Evolutionary conservation across 495 filamentous ascomycete species (phyloP), one percentile per base, ranked within the genome.

Genomic region (Cryomyces minteri): DNA sequence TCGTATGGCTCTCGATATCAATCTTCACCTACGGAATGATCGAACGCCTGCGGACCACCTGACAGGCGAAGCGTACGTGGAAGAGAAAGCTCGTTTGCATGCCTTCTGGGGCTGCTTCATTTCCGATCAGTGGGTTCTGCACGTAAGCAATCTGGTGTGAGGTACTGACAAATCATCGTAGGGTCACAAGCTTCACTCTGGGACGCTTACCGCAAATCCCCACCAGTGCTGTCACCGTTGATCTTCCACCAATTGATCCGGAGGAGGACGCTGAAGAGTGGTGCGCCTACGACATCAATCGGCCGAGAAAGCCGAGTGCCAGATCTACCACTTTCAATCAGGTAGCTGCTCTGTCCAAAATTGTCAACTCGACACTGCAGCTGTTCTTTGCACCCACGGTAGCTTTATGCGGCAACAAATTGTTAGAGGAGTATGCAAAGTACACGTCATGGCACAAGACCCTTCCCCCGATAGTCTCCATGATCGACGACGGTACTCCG

Each of bases 61-160:
- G 9, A 8, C 34, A 43, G 25, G 8, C 11, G 48, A 43, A n/a
- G 11, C 31, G 32, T 30, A 29, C 5, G 43, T 31, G 12, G 45
- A 48, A 37, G 48, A 47, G 33, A 38, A 32, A 25, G 44, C 45
- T 28, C 37, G 48, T 10, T 4, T 38, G 7, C 50, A 52, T 46
- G 48, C 48, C 10, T 52, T 52, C 33, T 52, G 50, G 50, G 50
- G 50, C 5, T 41, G 42, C 39, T 52, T 52, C 33, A 48, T 49
- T 46, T 51, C 46, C 14, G 50, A 52, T 39, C 50, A 52, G 50
- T 52, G 41, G 42, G 43, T 41, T 29, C 2, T 0, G n/a, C 40
- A 41, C 8, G 11, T 4, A 11, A 9, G 1, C 2, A 41, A 41
- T 10, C 10, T 10, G 28, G 28, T 9, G 9, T 9, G 28, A 11